Evolutionary conservation across 352 stramenopile species (phyloP), one percentile per base, ranked within the genome.

Genomic region (Globisporangium nodosum): DNA sequence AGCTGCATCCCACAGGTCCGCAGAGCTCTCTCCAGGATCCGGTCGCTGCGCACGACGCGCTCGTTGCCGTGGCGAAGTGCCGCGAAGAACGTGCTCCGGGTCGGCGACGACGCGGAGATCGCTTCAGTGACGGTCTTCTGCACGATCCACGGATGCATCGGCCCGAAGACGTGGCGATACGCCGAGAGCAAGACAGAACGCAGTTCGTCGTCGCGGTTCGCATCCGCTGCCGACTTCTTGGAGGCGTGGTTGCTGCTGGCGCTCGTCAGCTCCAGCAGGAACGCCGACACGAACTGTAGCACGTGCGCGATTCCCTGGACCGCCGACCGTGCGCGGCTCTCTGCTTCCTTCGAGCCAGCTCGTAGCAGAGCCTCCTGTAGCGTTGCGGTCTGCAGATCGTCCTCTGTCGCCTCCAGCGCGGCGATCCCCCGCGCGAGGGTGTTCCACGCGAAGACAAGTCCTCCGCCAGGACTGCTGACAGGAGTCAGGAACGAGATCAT

Each of bases 391-490:
- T 52, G 58, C 18, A 64, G 33, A n/a, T 64, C 58, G 18, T 40
- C 13, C 24, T 37, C 47, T 39, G 30, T 49, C 24, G 53, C 20
- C 47, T 65, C 60, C 24, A 65, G 47, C 20, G 20, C 33, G 18
- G 53, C 35, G 46, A 65, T 52, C 8, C 39, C 35, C 7, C 46
- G 52, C 9, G 47, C 49, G 21, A 61, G 35, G 6, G 24, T 43
- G 18, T 65, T 60, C 45, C 54, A 61, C n/a, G 60, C 60, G n/a
- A 65, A 65, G 9, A 61, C n/a, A 16, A 53, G 42, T 15, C 58
- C 58, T 35, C 57, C 49, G 0, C 33, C 54, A 37, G 12, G 18
- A 39, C 30, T 47, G 7, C 0, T 24, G 3, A 20, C 15, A 7
- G 47, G 53, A 43, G 53, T 40, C 6, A 65, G 46, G 7, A 62